Evolutionary conservation across 176 grass and related monocot genomes (phyloP).

Genomic region (Oryza punctata): DNA sequence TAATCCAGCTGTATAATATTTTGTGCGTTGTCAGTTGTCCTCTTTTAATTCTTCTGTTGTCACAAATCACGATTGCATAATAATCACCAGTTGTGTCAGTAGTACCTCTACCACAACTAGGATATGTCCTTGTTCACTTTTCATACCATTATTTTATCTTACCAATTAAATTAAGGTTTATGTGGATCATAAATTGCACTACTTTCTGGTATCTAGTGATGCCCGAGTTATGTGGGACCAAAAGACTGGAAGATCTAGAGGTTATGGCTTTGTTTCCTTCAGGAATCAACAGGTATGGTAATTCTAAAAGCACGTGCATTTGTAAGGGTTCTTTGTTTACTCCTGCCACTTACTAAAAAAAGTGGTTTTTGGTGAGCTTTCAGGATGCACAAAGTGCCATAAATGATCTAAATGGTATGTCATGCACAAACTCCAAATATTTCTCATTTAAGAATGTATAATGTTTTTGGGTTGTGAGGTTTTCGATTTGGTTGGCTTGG

Average conservation of each 20-base stretch:
- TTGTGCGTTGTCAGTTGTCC: background rate
- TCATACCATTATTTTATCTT: background rate
- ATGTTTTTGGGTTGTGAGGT: background rate
- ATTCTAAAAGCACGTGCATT: background rate
- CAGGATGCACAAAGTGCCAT: slow-evolving; percentile 85
- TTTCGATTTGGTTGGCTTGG: background rate
- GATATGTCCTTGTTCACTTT: background rate
- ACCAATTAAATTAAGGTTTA: slow-evolving; percentile 5
- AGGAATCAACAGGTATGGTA: slow-evolving; percentile 72
- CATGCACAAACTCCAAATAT: background rate
- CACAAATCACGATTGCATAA: background rate
- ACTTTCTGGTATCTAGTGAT: slow-evolving; percentile 52
- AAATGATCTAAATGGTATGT: slow-evolving; percentile 77
- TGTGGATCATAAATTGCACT: background rate
- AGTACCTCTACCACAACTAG: background rate
- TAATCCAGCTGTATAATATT: background rate
- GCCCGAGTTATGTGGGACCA: slow-evolving; percentile 92
- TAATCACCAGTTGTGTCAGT: background rate
- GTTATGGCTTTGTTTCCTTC: slow-evolving; percentile 94
- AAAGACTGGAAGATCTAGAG: slow-evolving; percentile 79
- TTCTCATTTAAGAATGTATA: background rate
- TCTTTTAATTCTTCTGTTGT: background rate
- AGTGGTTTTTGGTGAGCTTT: slow-evolving; percentile 26
- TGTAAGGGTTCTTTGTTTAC: background rate
- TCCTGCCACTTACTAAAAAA: slow-evolving; percentile 3